Evolutionary conservation across 305 asterid species (phyloP), one percentile per base, ranked within the genome.

Genomic region (Fraxinus dipetala): DNA sequence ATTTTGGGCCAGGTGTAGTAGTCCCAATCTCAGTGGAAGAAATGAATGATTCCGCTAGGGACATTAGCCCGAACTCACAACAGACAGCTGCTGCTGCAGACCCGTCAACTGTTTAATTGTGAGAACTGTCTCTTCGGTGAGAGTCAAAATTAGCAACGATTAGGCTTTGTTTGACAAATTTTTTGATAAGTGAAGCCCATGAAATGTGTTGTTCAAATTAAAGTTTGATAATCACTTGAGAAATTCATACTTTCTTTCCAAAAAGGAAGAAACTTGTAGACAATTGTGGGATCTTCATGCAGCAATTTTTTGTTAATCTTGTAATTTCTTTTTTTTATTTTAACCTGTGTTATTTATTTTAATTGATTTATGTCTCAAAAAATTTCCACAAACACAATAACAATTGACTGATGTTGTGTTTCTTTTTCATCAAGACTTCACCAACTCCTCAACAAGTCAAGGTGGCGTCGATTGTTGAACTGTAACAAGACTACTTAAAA

Each of bases 21-120:
- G 56, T 72, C 18, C 59, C 72, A 1, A 40, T 35, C 45, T 59
- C 77, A 43, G 35, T 72, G 18, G 78, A 82, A 48, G 78, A 76
- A 61, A 28, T 36, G 43, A 30, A 65, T 11, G 43, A 77, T 82
- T 67, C 77, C 80, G 63, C 34, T 43, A 65, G 18, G 14, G 36
- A 22, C 38, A 67, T 67, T 28, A 67, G 35, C 74, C 74, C 35
- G 1, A 67, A 26, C 36, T 26, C 38, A 10, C 74, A 28, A 26
- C 74, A 26, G 28, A 65, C 73, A 65, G 32, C 14, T 6, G 70
- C 70, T 20, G 32, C 69, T 6, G 73, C 74, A 26, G 36, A 30
- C 74, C 20, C 9, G 74, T 9, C 36, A 18, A 59, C 28, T 20
- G 69, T 59, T n/a, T 59, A 20, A 59, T 65, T 8, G 24, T 6